Percentiles rank a stretch among this genome's conserved stretches.
Evolutionary conservation across 805 yeast genomes (phyloP).

Genomic region (Candida cerambycidarum): DNA sequence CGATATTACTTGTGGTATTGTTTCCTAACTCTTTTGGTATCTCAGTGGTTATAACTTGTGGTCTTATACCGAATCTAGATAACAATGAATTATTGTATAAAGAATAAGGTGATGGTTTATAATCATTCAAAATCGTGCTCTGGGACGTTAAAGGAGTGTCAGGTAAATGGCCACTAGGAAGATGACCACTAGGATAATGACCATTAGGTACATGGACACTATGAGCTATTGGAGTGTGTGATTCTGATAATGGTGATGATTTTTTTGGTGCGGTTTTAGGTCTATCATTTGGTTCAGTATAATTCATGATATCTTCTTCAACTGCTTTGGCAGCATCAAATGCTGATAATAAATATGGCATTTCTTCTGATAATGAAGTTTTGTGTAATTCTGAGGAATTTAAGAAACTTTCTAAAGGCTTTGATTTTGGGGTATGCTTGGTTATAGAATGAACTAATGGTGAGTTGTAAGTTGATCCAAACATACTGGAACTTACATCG

Average conservation of each 20-base stretch:
- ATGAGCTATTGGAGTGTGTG: conserved; percentile 1
- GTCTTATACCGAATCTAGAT: conserved; percentile 40
- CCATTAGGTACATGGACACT: too few relatives aligned
- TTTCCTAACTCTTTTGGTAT: conserved; percentile 17
- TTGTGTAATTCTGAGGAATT: conserved; percentile 42
- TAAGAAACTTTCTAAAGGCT: conserved; percentile 4
- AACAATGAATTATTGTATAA: conserved; percentile 35
- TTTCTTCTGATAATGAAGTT: conserved; percentile 59
- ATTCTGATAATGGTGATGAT: conserved; percentile 6
- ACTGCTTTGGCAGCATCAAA: conserved; percentile 61
- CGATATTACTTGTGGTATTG: conserved; percentile 11
- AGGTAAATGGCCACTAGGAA: conserved; percentile 28
- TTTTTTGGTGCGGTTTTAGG: conserved; percentile 1
- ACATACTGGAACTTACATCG: conserved; percentile 21
- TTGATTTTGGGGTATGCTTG: conserved; percentile 15
- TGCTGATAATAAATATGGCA: conserved; percentile 66
- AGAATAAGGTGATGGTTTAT: conserved; percentile 25
- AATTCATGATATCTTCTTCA: conserved; percentile 47
- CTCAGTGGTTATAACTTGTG: conserved; percentile 39
- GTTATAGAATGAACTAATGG: conserved; percentile 44
- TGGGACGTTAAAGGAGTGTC: conserved; percentile 33
- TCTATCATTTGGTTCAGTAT: conserved; percentile 15
- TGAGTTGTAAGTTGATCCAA: conserved; percentile 22
- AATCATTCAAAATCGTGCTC: conserved; percentile 27
- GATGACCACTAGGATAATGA: conserved; percentile 11